Base-by-base conservation (phyloP, 257 asterid genomes). In the Nicotiana knightiana region DNA sequence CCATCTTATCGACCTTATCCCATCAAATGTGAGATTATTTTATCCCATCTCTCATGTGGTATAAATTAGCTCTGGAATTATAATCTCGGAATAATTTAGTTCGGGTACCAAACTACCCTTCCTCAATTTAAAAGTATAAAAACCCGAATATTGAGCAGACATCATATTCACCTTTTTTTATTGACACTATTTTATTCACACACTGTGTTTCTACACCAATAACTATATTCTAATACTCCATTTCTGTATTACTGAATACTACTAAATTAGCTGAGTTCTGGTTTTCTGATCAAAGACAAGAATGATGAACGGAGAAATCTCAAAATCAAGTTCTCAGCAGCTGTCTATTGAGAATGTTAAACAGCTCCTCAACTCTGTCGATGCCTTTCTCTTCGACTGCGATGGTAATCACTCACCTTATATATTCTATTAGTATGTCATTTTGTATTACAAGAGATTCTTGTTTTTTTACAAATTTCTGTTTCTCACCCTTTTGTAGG, bases 331-430 rank as follows among this genome's bases (percentile, higher is more conserved):
- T 33, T 2, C 15, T 67, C 16, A 35, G 3, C 13, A 11, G 6
- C 12, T 73, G 79, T 48, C 26, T 6, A 33, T 24, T 26, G 79
- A 73, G 43, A 89, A 84, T 87, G 80, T 87, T 58, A 81, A 55
- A 3, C 65, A 82, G 35, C 96, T 96, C 37, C 77, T 96, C 54
- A 90, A 88, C 79, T 91, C 98, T 21, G 93, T 96, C 51, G 97
- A 93, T 76, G 97, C 92, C 61, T 91, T 96, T 85, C 97, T 96
- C 86, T 96, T 96, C 84, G 99, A 96, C 79, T 96, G 98, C 83
- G 98, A 96, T 78, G 99, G 99, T 96, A 6, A 39, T 39, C 35
- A 32, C 43, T 37, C 46, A 39, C 46, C 46, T 39, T 39, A 39
- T 39, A 39, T 39, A 39, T 39, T 43, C 0, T 43, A 43, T 8